Percentiles rank a stretch among this genome's conserved stretches.
phyloP scores from a whole-genome alignment of 805 yeast genomes.

The Saturnispora halmiae region DNA sequence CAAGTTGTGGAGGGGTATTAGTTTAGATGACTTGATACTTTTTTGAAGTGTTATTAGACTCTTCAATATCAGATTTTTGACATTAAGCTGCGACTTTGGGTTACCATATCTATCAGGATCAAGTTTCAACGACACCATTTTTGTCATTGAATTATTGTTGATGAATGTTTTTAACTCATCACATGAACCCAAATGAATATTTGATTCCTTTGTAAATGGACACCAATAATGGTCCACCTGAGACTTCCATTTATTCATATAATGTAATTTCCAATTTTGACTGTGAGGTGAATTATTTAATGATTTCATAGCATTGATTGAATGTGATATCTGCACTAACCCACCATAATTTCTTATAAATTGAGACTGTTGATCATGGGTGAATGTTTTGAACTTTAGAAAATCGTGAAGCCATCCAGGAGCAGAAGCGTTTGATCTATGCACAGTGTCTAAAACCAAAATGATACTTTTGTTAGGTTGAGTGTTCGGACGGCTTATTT shows the following conservation, averaged over 20 bases:
- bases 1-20: slow-evolving; percentile 1
- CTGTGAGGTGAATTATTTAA: not conserved
- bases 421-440: not conserved
- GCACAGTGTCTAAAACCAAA: slow-evolving; percentile 3
- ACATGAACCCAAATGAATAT: not conserved
- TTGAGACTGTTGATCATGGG: slow-evolving; percentile 2
- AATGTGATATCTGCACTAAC: not conserved
- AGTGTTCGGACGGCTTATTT: slow-evolving; percentile 1
- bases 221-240: not conserved
- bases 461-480: slow-evolving; percentile 3
- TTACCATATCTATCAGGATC: slow-evolving; percentile 5
- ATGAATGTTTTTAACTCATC: not conserved
- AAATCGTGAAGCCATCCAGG: not conserved
- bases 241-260: not conserved
- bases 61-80: slow-evolving; percentile 2
- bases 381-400: not conserved
- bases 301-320: slow-evolving; percentile 7
- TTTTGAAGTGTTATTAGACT: not conserved
- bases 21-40: not conserved
- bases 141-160: not conserved
- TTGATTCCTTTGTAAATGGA: not conserved
- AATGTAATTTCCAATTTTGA: slow-evolving; percentile 2
- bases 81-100: slow-evolving; percentile 1
- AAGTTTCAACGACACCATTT: not conserved
- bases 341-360: slow-evolving; percentile 6